Base-by-base conservation (phyloP, 176 grass and related monocot genomes). In the Elaeis guineensis region DNA sequence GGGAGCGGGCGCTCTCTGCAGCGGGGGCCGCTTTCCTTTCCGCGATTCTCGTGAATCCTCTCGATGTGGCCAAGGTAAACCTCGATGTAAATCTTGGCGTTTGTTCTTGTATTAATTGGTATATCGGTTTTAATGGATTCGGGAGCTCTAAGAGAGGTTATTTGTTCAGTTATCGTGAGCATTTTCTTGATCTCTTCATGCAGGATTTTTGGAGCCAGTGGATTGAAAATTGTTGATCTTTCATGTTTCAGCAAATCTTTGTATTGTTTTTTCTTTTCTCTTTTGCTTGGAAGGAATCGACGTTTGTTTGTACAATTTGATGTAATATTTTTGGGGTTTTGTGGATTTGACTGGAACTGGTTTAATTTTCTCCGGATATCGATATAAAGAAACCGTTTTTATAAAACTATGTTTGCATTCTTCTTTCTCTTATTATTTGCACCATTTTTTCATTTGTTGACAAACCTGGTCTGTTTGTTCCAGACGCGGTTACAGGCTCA, bases 401-500 rank as follows among this genome's bases (percentile, higher is more conserved):
- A 16, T 6, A 18, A 51, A 6, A 61, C 28, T 3, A 17, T 23
- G 54, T 24, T 44, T 22, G 17, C 25, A 12, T 58, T 5, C 23
- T 52, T 53, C n/a, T 48, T 18, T 54, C 14, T 16, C 6, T 2
- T 66, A 59, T 1, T 21, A 49, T 66, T 59, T 26, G 64, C 14
- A 16, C 67, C 23, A n/a, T 19, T 62, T 19, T 54, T 70, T 29
- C 72, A 25, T 50, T 39, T 59, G 66, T 64, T 86, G 5, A 79
- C 32, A 28, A 9, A 19, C 50, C 3, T 65, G 21, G 5, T 5
- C 0, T 30, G 2, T 20, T n/a, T 44, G 24, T 56, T 71, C 64
- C 90, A 95, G 92, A 97, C 92, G 50, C 77, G 92, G 69, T 70
- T 97, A 70, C 92, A 97, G 64, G 92, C 87, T 8, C 92, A 97